Percentiles rank a stretch among this genome's conserved stretches.
Evolutionary conservation across 176 grass and related monocot genomes (phyloP).

Genomic region (Eragrostis curvula): DNA sequence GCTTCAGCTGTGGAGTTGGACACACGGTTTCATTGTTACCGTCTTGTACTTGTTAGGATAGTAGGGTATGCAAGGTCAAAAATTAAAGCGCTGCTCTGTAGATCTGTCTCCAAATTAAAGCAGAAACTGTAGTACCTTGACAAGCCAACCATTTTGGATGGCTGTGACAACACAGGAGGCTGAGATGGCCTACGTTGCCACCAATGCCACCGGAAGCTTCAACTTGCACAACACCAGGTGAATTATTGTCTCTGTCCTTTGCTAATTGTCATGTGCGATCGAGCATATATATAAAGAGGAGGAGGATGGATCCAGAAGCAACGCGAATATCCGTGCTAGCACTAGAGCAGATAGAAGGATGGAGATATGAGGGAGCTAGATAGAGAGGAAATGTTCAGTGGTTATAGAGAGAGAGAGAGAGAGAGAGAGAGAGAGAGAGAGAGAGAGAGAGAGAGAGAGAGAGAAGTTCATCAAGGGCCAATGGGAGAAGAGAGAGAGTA

Average conservation of each 20-base stretch:
- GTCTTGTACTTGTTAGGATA: not conserved
- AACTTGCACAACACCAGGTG: slow-evolving; percentile 33
- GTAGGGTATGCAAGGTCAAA: slow-evolving; percentile 10
- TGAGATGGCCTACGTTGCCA: slow-evolving; percentile 37
- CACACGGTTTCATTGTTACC: not conserved
- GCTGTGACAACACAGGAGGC: slow-evolving; percentile 31
- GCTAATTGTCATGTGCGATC: slow-evolving; percentile 24
- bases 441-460: not conserved
- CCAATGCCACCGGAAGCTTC: slow-evolving; percentile 26
- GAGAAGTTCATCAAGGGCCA: slow-evolving; percentile 30
- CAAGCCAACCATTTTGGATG: slow-evolving; percentile 38
- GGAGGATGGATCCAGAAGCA: not conserved
- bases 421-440: slow-evolving; percentile 47
- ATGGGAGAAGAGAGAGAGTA: slow-evolving; percentile 65
- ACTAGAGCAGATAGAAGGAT: not conserved
- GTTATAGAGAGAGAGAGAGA: not conserved
- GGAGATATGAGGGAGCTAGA: not conserved
- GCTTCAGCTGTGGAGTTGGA: not conserved
- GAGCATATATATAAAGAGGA: slow-evolving; percentile 40
- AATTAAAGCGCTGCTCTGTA: slow-evolving; percentile 5
- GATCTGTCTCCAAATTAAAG: slow-evolving; percentile 30
- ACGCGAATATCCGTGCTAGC: slow-evolving; percentile 6
- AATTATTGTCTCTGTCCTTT: slow-evolving; percentile 56
- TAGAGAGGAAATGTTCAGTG: not conserved
- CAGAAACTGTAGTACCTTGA: slow-evolving; percentile 32